Base-by-base conservation (phyloP, 805 yeast genomes). In the Pichia pseudocactophila region DNA sequence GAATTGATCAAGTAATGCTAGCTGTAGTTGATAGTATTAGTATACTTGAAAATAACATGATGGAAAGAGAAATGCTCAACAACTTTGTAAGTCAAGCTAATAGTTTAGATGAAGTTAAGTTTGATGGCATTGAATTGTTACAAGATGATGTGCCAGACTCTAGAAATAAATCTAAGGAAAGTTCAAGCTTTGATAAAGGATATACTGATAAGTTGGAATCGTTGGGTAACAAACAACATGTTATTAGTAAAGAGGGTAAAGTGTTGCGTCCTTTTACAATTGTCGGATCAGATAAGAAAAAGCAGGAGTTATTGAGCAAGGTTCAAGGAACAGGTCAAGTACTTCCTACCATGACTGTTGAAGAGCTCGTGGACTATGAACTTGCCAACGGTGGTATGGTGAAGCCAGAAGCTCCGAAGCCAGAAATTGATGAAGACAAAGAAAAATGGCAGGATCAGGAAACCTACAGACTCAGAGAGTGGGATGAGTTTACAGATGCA, bases 401-500 rank as follows among this genome's bases (percentile, higher is more conserved):
- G 32, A 66, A 58, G 26, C 54, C 53, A 3, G 66, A 54, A 57
- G 76, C 61, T 56, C 78, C 60, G 56, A 58, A 64, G 45, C 51
- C 65, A 40, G 57, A 67, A 50, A 69, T 68, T 5, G 73, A 71
- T 33, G 67, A 63, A 17, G 79, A 76, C 42, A 87, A 81, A 43
- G 87, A 82, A 47, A 76, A 82, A 18, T 69, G 63, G 49, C 71
- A 66, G n/a, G 86, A 82, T 50, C 54, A 54, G 27, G 81, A 78
- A 49, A 88, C 95, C 4, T 74, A 81, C 52, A 78, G 83, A 55
- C 77, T 81, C 43, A 71, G 98, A 44, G 73, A 75, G 34, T 92
- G 97, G 97, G 98, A 92, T 62, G 94, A 84, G 47, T 92, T 90
- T 69, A 78, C 79, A 36, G 98, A 92, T 48, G 76, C 76, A 3